These are phyloP conservation scores for Bassia scoparia DNA, from an alignment of 148 eudicot genomes.

Conservation along the genomic window DNA sequence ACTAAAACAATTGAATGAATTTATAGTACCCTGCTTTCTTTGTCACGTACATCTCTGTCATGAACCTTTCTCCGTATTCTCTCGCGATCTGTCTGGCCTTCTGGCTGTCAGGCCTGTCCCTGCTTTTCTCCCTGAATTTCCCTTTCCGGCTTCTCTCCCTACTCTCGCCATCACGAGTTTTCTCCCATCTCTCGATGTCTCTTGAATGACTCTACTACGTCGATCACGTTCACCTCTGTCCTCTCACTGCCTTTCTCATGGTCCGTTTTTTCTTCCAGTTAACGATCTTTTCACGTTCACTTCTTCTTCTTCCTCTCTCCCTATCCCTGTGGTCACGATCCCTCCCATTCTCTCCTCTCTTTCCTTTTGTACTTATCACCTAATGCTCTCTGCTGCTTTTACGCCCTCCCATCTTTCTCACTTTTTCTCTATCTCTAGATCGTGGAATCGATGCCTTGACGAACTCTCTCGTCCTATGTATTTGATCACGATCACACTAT, in stretches of 20 bases:
- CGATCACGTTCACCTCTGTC: constrained; percentile 35
- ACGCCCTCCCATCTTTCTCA: constrained; percentile 39
- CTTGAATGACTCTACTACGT: constrained; percentile 48
- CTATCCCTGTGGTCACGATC: constrained; percentile 33
- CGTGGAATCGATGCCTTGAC: constrained; percentile 42
- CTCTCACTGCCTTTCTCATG: constrained; percentile 30
- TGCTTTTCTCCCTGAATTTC: constrained; percentile 31
- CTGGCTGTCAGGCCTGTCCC: constrained; percentile 48
- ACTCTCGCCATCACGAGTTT: constrained; percentile 33
- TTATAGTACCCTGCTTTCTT: constrained; percentile 33
- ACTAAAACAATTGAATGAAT: background rate
- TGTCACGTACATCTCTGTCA: constrained; percentile 26
- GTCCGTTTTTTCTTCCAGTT: constrained; percentile 20
- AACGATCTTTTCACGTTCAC: constrained; percentile 34
- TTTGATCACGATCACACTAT: constrained; percentile 37
- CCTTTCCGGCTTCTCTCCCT: constrained; percentile 44
- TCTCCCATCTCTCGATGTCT: constrained; percentile 41
- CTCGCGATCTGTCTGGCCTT: constrained; percentile 7
- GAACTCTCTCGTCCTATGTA: constrained; percentile 47
- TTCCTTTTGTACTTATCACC: constrained; percentile 39
- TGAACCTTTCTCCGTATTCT: constrained; percentile 20
- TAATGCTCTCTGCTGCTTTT: constrained; percentile 48
- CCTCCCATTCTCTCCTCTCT: constrained; percentile 38
- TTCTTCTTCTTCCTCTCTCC: constrained; percentile 31
- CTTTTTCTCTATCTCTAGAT: constrained; percentile 52